Evolutionary conservation across 2,329 filamentous ascomycete species (phyloP).

Genomic region (Trichophyton equinum): DNA sequence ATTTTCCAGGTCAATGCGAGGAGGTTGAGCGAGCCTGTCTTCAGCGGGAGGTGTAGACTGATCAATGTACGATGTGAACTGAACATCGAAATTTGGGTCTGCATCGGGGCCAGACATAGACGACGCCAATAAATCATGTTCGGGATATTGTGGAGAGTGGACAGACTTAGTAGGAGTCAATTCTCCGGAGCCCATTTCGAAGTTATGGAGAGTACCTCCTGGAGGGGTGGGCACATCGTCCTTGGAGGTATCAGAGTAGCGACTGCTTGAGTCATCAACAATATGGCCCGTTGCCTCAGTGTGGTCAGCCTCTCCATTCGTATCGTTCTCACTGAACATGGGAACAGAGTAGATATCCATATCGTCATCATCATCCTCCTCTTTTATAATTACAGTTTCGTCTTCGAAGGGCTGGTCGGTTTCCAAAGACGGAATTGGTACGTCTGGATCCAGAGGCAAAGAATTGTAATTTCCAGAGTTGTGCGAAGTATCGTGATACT

Average conservation of each 20-base stretch:
- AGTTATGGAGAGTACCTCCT: conserved; percentile 18
- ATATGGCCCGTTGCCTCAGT: conserved; percentile 25
- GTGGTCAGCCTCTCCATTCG: conserved; percentile 18
- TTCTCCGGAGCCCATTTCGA: conserved; percentile 19
- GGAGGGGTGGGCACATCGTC: conserved; percentile 16
- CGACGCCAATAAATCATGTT: conserved; percentile 18
- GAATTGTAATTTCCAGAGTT: conserved; percentile 38
- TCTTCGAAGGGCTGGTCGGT: conserved; percentile 44
- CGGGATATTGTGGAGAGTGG: conserved; percentile 4
- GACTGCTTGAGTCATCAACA: conserved; percentile 46
- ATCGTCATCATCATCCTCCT: conserved; percentile 39
- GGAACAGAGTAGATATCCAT: conserved; percentile 56
- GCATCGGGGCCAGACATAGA: conserved; percentile 26
- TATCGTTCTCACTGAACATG: conserved; percentile 47
- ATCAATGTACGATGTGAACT: conserved; percentile 44
- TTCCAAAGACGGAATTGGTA: conserved; percentile 80
- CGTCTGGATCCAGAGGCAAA: conserved; percentile 66
- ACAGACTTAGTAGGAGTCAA: conserved; percentile 19
- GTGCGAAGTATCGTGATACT: conserved; percentile 22
- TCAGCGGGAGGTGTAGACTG: conserved; percentile 27
- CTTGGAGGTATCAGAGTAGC: conserved; percentile 39
- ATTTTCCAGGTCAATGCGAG: conserved; percentile 22
- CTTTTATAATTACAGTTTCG: conserved; percentile 54
- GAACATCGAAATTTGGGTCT: conserved; percentile 30
- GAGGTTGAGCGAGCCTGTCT: conserved; percentile 14